A percentile compares a stretch with the other conserved stretches of the same genome.
These are phyloP conservation scores for Myriosclerotinia scirpicola DNA, from an alignment of 2,329 filamentous ascomycete species.

Conservation along the genomic window DNA sequence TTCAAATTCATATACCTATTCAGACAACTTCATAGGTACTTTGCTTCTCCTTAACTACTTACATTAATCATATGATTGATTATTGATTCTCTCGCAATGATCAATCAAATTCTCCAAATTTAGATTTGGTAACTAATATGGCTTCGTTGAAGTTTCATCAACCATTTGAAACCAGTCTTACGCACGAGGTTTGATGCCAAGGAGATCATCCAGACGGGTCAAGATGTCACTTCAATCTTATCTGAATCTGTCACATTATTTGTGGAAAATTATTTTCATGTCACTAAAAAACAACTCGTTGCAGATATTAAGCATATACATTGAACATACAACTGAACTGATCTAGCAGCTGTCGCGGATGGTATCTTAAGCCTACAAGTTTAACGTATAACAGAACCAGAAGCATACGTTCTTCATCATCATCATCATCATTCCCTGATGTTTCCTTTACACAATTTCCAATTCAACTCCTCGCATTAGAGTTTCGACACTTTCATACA, in stretches of 20 bases:
- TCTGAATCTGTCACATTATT: background rate
- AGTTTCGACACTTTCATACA: background rate
- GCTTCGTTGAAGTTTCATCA: conserved; percentile 6
- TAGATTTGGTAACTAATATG: background rate
- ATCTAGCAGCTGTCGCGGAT: too few relatives aligned
- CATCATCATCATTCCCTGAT: too few relatives aligned
- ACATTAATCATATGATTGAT: background rate
- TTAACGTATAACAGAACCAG: too few relatives aligned
- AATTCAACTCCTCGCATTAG: background rate
- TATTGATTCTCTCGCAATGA: background rate
- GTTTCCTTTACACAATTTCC: background rate
- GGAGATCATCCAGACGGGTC: background rate
- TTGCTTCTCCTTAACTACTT: too few relatives aligned
- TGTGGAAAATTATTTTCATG: too few relatives aligned
- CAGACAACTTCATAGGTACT: too few relatives aligned
- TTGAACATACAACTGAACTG: too few relatives aligned
- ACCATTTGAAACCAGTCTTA: background rate
- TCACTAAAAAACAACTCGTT: background rate
- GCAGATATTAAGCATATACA: background rate
- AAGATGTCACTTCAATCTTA: conserved; percentile 4
- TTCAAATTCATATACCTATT: too few relatives aligned
- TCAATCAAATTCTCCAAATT: background rate
- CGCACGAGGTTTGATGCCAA: background rate
- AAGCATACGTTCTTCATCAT: background rate
- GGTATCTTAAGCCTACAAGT: too few relatives aligned